Evolutionary conservation across 169 alveolate genomes (phyloP).

Genomic region (Perkinsus olseni): DNA sequence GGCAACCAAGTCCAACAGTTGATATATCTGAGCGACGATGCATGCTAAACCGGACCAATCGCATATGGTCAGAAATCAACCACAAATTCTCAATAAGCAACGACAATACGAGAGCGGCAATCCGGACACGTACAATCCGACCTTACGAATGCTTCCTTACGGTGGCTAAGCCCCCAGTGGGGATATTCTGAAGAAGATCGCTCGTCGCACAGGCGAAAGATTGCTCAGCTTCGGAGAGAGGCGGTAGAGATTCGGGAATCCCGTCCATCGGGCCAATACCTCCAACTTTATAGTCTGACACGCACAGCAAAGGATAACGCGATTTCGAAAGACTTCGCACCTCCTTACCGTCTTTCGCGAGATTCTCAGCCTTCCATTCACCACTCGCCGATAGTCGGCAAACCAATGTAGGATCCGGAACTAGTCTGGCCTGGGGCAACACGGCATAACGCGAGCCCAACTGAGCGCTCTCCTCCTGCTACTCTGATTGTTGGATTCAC

Average conservation of each 20-base stretch:
- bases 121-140: too few species aligned
- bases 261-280: background rate
- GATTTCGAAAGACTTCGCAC: background rate
- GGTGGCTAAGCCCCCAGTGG: background rate
- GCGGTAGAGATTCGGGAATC: background rate
- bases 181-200: background rate
- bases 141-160: background rate
- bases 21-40: background rate
- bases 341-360: background rate
- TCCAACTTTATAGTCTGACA: background rate
- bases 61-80: background rate
- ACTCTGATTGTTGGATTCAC: background rate
- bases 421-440: background rate
- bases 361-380: background rate
- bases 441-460: background rate
- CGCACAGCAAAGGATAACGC: too few species aligned
- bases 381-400: background rate
- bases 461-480: background rate
- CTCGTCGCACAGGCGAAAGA: background rate
- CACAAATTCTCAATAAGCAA: too few species aligned
- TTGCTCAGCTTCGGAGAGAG: background rate
- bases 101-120: too few species aligned
- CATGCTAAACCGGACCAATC: background rate
- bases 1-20: background rate
- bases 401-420: background rate